Conservation (phyloP, 257 asterid species). For the Solanum gracilifrons region DNA sequence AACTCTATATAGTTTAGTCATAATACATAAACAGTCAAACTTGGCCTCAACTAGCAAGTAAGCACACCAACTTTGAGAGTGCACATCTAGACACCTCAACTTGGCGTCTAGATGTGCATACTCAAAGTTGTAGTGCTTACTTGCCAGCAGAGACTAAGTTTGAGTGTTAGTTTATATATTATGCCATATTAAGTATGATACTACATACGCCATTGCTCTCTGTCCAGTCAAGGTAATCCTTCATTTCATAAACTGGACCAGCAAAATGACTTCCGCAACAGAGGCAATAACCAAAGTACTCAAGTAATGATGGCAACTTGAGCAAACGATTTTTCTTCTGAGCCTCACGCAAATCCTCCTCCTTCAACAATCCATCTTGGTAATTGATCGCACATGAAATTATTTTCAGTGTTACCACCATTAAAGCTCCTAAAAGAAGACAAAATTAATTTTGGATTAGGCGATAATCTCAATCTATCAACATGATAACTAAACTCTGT, state of each 20-base stretch:
- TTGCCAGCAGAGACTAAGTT: not conserved
- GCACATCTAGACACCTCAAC: not conserved
- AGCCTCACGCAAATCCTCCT: conserved; percentile 72
- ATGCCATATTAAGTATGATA: not conserved
- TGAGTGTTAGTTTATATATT: not conserved
- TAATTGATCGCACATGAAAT: conserved; percentile 80
- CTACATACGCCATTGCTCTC: conserved; percentile 72
- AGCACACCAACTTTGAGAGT: not conserved
- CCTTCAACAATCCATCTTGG: conserved; percentile 77
- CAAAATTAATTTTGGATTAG: not conserved
- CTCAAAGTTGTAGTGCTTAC: not conserved
- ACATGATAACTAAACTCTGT: not conserved
- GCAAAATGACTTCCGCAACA: conserved; percentile 99
- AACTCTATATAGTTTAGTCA: not conserved
- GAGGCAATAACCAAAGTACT: conserved; percentile 82
- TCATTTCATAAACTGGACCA: conserved; percentile 95
- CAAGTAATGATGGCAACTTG: conserved; percentile 68
- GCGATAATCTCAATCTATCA: not conserved
- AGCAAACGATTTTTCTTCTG: conserved; percentile 72
- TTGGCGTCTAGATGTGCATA: not conserved
- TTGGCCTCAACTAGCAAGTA: not conserved
- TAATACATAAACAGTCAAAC: not conserved
- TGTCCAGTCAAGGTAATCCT: conserved; percentile 88
- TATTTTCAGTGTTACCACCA: conserved; percentile 91
- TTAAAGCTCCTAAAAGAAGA: conserved; percentile 60